A percentile compares a stretch with the other conserved stretches of the same genome.
phyloP scores from a whole-genome alignment of 148 eudicot species.

The Salicornia ramosissima region DNA sequence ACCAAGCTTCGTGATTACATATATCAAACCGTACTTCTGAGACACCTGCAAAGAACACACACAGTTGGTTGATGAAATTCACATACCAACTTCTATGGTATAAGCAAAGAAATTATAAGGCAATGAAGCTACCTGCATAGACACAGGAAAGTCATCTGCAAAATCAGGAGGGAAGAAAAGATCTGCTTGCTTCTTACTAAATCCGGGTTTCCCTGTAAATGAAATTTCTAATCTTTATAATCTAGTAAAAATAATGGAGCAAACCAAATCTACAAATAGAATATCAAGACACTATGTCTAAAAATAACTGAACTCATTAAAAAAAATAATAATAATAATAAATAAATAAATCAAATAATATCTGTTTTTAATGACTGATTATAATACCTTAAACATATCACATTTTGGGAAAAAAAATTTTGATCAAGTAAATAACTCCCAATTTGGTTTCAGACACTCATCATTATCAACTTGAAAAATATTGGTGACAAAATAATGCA shows the following conservation, averaged over 20 bases:
- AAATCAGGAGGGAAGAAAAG: slow-evolving; percentile 96
- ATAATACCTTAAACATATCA: not conserved
- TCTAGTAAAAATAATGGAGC: not conserved
- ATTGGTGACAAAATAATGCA: not conserved
- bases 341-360: no score
- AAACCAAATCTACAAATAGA: not conserved
- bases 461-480: not conserved
- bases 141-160: slow-evolving; percentile 90
- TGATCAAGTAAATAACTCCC: not conserved
- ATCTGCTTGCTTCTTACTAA: slow-evolving; percentile 90
- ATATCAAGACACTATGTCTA: not conserved
- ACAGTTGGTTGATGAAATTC: not conserved
- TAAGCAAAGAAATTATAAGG: not conserved
- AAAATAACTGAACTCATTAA: no score
- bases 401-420: not conserved
- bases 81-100: not conserved
- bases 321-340: no score
- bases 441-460: not conserved
- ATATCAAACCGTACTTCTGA: slow-evolving; percentile 76
- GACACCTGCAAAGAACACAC: slow-evolving; percentile 55
- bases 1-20: slow-evolving; percentile 90
- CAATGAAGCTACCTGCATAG: slow-evolving; percentile 72
- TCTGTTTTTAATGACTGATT: no score
- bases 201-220: slow-evolving; percentile 67
- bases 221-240: not conserved